These are phyloP conservation scores for Alternaria burnsii DNA, from an alignment of 2,329 filamentous ascomycete species.

Conservation along the genomic window DNA sequence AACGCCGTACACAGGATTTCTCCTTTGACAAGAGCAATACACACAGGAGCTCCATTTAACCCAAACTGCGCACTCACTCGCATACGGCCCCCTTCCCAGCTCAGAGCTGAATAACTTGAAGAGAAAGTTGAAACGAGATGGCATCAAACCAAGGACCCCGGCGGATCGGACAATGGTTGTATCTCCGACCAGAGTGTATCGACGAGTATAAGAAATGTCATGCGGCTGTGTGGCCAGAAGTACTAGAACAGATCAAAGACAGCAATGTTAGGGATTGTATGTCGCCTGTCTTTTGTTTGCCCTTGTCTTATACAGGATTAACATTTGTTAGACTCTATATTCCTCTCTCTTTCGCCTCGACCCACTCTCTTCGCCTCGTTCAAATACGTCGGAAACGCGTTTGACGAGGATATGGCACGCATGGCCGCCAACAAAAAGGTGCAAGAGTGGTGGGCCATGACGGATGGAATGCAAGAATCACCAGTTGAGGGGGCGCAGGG, in stretches of 20 bases:
- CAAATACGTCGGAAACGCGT: slow-evolving; percentile 80
- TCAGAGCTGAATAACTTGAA: background rate
- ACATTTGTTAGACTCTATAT: slow-evolving; percentile 68
- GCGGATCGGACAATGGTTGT: slow-evolving; percentile 76
- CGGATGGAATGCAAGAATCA: slow-evolving; percentile 74
- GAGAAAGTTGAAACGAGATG: background rate
- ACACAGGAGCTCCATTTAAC: background rate
- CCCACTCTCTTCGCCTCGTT: slow-evolving; percentile 75
- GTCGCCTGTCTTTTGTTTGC: slow-evolving; percentile 52
- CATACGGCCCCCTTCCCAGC: background rate
- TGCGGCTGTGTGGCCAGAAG: slow-evolving; percentile 78
- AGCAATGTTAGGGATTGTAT: slow-evolving; percentile 75
- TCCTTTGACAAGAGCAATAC: background rate
- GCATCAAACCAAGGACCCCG: slow-evolving; percentile 36
- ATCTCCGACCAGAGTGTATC: slow-evolving; percentile 72
- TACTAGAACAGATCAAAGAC: slow-evolving; percentile 76
- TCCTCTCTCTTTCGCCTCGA: slow-evolving; percentile 68
- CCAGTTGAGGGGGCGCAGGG: slow-evolving; percentile 61
- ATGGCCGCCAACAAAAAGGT: slow-evolving; percentile 79
- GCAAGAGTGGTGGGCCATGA: slow-evolving; percentile 82
- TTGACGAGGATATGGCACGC: slow-evolving; percentile 75
- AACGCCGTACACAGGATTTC: background rate
- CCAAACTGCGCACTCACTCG: background rate
- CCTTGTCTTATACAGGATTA: background rate
- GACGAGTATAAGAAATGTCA: slow-evolving; percentile 78